phyloP scores from a whole-genome alignment of 352 stramenopile species.

The Globisporangium orthogonon region DNA sequence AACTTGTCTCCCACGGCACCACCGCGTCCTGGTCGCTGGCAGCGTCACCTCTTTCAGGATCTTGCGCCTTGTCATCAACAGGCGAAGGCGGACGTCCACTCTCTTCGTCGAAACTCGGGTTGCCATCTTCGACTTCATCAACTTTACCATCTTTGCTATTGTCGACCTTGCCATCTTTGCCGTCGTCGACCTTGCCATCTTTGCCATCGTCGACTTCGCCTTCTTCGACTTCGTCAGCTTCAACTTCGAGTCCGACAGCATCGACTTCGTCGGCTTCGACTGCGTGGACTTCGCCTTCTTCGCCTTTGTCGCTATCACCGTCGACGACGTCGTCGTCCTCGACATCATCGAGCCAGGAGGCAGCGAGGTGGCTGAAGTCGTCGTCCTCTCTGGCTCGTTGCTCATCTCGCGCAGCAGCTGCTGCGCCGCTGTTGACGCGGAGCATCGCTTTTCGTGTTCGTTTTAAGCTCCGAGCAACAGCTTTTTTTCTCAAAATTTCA shows the following conservation, averaged over 20 bases:
- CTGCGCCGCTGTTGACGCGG: neutral
- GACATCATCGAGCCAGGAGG: slow-evolving; percentile 9
- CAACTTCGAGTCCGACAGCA: neutral
- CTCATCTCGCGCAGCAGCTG: neutral
- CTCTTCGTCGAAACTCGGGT: neutral
- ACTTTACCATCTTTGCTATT: neutral
- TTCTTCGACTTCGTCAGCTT: neutral
- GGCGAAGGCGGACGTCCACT: neutral
- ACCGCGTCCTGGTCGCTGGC: slow-evolving; percentile 2
- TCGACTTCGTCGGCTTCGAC: neutral
- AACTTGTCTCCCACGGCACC: slow-evolving; percentile 18
- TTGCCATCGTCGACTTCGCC: neutral
- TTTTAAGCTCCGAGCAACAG: too few relatives aligned
- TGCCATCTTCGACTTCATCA: neutral
- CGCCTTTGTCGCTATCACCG: slow-evolving; percentile 1
- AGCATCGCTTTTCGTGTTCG: neutral
- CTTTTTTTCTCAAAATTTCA: too few relatives aligned
- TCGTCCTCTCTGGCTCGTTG: slow-evolving; percentile 11
- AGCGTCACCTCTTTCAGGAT: neutral
- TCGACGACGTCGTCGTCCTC: slow-evolving; percentile 3
- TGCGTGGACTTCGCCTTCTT: neutral
- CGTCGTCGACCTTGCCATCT: neutral
- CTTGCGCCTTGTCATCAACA: neutral
- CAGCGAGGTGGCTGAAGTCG: slow-evolving; percentile 4
- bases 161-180: neutral